A percentile compares a stretch with the other conserved stretches of the same genome.
phyloP scores from a whole-genome alignment of 768 basidiomycete species.

The Collybia sp. region DNA sequence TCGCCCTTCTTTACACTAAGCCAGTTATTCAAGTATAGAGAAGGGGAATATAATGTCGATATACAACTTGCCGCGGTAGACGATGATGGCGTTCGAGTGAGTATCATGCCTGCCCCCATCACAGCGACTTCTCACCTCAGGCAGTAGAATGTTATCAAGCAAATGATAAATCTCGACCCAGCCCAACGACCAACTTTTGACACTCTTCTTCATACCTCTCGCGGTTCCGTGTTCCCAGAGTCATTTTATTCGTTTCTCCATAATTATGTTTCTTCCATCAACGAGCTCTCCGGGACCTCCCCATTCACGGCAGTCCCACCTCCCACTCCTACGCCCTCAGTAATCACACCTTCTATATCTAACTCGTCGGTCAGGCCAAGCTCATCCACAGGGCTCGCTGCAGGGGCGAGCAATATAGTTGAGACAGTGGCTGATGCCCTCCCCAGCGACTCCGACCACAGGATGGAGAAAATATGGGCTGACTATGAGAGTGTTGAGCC shows the following conservation, averaged over 20 bases:
- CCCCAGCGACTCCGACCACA: constrained; percentile 82
- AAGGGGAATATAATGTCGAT: constrained; percentile 79
- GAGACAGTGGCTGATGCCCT: constrained; percentile 34
- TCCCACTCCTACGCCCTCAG: constrained; percentile 18
- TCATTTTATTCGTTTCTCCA: constrained; percentile 94
- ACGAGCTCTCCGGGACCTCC: constrained; percentile 52
- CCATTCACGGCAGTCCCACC: constrained; percentile 35
- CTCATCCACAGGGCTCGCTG: constrained; percentile 18
- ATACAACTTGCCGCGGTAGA: constrained; percentile 68
- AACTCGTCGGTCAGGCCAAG: constrained; percentile 25
- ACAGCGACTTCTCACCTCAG: constrained; percentile 17
- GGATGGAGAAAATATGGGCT: constrained; percentile 79
- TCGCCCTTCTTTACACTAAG: constrained; percentile 90
- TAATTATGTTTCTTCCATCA: constrained; percentile 79
- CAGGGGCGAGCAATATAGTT: constrained; percentile 12
- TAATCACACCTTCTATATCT: constrained; percentile 28
- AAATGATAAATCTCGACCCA: constrained; percentile 87
- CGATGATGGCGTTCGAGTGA: constrained; percentile 79
- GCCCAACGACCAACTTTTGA: constrained; percentile 77
- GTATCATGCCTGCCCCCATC: constrained; percentile 12
- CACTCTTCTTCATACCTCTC: constrained; percentile 64
- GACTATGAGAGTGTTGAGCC: constrained; percentile 84
- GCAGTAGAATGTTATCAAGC: constrained; percentile 74
- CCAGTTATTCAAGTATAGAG: constrained; percentile 91
- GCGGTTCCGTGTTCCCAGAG: constrained; percentile 83